Conservation (phyloP, 2,329 filamentous ascomycete species). For the Cladosporium sp. region DNA sequence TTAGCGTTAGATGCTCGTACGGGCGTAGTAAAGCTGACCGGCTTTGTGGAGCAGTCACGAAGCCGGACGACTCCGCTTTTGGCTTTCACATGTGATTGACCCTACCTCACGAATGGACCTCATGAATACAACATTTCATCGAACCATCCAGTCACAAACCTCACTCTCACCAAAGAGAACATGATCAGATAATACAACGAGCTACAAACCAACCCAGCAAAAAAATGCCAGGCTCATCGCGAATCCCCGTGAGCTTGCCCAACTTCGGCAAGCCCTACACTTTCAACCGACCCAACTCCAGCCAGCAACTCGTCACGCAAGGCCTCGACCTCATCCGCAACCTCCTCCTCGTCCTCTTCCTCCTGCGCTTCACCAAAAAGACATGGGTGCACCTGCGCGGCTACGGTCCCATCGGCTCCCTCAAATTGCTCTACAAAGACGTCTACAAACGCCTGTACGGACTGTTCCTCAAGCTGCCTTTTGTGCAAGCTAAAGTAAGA, state of each 20-base stretch:
- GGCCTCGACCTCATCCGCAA: slow-evolving; percentile 59
- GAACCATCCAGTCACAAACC: neutral
- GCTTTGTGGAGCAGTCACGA: neutral
- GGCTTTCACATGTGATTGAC: neutral
- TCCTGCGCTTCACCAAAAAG: slow-evolving; percentile 77
- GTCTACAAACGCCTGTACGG: slow-evolving; percentile 73
- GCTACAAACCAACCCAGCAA: neutral
- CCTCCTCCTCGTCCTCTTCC: slow-evolving; percentile 81
- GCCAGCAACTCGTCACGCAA: slow-evolving; percentile 24
- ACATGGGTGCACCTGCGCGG: slow-evolving; percentile 81
- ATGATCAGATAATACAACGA: neutral
- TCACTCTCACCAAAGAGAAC: neutral
- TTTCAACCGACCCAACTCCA: slow-evolving; percentile 15
- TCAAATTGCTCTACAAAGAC: slow-evolving; percentile 69
- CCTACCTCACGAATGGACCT: too few relatives aligned
- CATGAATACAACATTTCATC: neutral
- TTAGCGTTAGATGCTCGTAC: too few relatives aligned
- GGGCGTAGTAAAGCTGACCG: neutral
- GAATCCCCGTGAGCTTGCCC: slow-evolving; percentile 15
- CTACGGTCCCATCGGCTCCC: slow-evolving; percentile 76
- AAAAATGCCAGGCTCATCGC: slow-evolving; percentile 8
- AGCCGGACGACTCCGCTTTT: neutral
- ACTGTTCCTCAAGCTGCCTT: slow-evolving; percentile 79
- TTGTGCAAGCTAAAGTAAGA: slow-evolving; percentile 80
- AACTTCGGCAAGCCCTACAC: slow-evolving; percentile 24